Evolutionary conservation across 441 rosid species (phyloP).

Genomic region (Bocquillonia castaneifolia): DNA sequence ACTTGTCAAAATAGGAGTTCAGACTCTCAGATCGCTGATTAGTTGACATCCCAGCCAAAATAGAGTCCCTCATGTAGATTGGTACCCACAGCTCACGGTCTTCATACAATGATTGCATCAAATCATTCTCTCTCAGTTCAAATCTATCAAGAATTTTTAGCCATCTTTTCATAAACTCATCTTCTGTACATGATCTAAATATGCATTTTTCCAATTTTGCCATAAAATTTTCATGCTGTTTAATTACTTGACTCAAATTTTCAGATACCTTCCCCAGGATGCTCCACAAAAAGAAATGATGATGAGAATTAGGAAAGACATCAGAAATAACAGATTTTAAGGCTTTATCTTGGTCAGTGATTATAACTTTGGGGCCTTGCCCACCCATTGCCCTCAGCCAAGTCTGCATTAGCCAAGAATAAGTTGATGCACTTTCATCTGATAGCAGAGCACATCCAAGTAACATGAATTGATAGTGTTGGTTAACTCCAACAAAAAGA

Average conservation of each 20-base stretch:
- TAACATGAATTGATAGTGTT: conserved; percentile 71
- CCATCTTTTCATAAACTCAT: conserved; percentile 71
- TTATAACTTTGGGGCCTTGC: conserved; percentile 60
- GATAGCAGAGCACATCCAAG: conserved; percentile 78
- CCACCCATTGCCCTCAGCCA: conserved; percentile 83
- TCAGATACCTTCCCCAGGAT: conserved; percentile 61
- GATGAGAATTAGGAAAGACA: conserved; percentile 53
- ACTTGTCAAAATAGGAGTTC: conserved; percentile 69
- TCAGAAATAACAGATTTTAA: conserved; percentile 48
- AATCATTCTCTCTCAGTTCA: conserved; percentile 60
- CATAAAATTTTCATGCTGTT: conserved; percentile 57
- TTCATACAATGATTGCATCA: conserved; percentile 58
- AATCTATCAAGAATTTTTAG: conserved; percentile 60
- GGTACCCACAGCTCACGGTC: conserved; percentile 77
- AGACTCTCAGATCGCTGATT: conserved; percentile 67
- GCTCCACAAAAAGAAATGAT: conserved; percentile 69
- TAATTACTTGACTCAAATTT: conserved; percentile 54
- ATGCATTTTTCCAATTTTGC: conserved; percentile 77
- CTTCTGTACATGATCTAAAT: conserved; percentile 76
- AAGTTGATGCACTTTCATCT: conserved; percentile 60
- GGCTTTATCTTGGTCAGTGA: conserved; percentile 57
- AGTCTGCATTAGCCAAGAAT: conserved; percentile 72
- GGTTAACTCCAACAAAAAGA: conserved; percentile 74
- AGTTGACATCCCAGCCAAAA: conserved; percentile 77
- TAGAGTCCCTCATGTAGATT: conserved; percentile 50